Percentiles rank a stretch among this genome's conserved stretches.
Evolutionary conservation across 306 rosid genomes (phyloP).

Genomic region (Lotus japonicus): DNA sequence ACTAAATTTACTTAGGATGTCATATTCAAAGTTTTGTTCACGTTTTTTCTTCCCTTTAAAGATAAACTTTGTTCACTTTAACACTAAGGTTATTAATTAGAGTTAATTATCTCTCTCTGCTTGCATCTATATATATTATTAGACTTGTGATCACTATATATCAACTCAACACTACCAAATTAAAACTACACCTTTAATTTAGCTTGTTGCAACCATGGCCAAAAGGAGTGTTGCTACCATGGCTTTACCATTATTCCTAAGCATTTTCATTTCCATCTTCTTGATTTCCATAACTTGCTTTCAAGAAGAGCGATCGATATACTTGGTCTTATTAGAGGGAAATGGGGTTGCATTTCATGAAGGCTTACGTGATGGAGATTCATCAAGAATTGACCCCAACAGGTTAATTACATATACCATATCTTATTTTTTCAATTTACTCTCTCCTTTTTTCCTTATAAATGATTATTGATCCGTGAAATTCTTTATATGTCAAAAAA

Average conservation of each 20-base stretch:
- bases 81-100: neutral
- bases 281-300: conserved; percentile 21
- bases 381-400: conserved; percentile 11
- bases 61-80: conserved; percentile 22
- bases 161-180: neutral
- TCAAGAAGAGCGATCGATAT: conserved; percentile 51
- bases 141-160: neutral
- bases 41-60: too few species aligned
- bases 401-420: conserved; percentile 21
- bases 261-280: conserved; percentile 8
- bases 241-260: neutral
- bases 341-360: conserved; percentile 41
- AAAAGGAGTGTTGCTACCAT: neutral
- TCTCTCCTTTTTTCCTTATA: neutral
- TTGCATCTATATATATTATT: neutral
- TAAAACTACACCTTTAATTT: neutral
- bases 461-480: neutral
- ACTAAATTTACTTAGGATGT: too few species aligned
- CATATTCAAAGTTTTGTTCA: too few species aligned
- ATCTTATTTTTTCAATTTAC: neutral
- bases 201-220: conserved; percentile 18
- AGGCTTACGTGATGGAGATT: conserved; percentile 9
- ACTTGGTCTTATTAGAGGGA: conserved; percentile 64
- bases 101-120: too few species aligned
- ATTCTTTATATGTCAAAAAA: too few species aligned